Conservation (phyloP, 73 alveolate genomes). For the Paramecium tetraurelia region DNA sequence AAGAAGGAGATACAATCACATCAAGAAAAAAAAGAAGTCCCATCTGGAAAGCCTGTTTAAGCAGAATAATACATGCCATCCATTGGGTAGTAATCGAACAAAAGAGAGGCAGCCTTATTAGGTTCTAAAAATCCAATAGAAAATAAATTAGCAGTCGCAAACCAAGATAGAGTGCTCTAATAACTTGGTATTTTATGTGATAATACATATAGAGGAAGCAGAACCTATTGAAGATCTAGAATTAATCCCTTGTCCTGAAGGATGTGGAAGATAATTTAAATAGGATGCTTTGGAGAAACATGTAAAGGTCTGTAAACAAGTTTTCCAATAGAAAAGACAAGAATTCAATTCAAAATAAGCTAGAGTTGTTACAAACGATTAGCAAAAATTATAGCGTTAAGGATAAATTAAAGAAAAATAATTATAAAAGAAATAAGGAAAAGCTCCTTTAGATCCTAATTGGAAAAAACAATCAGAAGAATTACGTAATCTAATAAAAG, state of each 20-base stretch:
- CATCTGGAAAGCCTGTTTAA: background rate
- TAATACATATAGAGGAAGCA: conserved; percentile 15
- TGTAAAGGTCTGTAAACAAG: conserved; percentile 75
- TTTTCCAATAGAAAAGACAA: conserved; percentile 73
- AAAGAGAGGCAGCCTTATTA: conserved; percentile 41
- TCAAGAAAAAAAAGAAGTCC: background rate
- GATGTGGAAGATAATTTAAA: conserved; percentile 74
- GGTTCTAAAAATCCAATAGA: conserved; percentile 31
- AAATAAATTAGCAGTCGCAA: conserved; percentile 21
- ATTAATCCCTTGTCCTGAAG: conserved; percentile 56
- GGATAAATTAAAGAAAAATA: conserved; percentile 38
- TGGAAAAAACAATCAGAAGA: conserved; percentile 49
- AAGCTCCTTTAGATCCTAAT: background rate
- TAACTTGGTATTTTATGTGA: background rate
- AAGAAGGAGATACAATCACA: background rate
- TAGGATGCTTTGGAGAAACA: conserved; percentile 68
- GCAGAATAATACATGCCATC: background rate
- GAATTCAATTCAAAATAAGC: conserved; percentile 67
- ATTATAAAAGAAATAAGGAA: background rate
- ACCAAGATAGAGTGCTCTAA: background rate
- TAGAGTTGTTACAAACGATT: conserved; percentile 56
- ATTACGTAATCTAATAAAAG: conserved; percentile 15
- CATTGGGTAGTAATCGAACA: background rate
- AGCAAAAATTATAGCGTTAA: conserved; percentile 7
- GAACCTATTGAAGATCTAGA: conserved; percentile 18